These are phyloP conservation scores for Colletotrichum horii DNA, from an alignment of 2,329 filamentous ascomycete genomes.

Conservation along the genomic window DNA sequence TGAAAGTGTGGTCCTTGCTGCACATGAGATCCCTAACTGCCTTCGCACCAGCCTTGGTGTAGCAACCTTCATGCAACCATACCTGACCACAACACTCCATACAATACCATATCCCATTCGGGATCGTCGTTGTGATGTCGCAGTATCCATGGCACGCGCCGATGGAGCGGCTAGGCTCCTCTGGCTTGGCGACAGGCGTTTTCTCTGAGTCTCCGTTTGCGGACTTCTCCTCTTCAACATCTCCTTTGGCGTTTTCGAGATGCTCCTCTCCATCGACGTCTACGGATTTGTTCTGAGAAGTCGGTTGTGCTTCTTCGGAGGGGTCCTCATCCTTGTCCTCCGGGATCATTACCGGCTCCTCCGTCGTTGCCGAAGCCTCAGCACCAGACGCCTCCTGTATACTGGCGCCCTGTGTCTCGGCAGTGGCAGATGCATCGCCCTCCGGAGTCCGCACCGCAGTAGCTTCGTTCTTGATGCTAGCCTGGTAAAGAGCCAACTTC, in stretches of 20 bases:
- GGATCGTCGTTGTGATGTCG: not conserved
- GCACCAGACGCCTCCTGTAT: not conserved
- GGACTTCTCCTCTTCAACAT: not conserved
- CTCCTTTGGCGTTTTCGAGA: not conserved
- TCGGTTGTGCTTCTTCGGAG: rapidly evolving
- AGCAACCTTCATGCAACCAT: not conserved
- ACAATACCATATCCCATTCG: not conserved
- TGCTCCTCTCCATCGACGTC: not conserved
- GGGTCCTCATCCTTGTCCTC: not conserved
- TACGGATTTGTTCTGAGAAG: not conserved
- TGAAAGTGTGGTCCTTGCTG: not conserved
- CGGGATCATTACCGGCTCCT: not conserved
- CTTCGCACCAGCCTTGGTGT: not conserved
- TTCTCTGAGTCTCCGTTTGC: not conserved
- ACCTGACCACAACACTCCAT: not conserved
- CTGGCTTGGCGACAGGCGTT: not conserved
- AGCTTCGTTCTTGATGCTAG: not conserved
- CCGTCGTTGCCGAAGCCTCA: not conserved
- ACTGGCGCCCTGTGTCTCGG: not conserved
- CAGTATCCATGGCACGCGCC: not conserved
- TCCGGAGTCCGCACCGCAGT: too few relatives aligned
- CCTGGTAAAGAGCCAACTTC: not conserved
- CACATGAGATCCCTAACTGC: not conserved
- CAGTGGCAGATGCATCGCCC: not conserved
- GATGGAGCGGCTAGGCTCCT: not conserved